phyloP scores from a whole-genome alignment of 208 protist species.

The Trypanosoma mega region DNA sequence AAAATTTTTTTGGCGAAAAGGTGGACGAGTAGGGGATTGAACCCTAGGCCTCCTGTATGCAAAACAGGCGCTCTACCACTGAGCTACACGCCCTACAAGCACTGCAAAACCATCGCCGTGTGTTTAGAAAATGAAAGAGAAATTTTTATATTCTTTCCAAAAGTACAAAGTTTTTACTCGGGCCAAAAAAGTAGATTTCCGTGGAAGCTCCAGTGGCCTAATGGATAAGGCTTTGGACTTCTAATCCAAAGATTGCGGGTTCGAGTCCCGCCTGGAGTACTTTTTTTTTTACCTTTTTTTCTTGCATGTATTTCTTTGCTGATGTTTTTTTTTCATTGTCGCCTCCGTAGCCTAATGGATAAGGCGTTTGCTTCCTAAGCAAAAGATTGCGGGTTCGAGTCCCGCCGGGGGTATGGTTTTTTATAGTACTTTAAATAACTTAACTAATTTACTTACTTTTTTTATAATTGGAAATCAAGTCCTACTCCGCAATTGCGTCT shows the following conservation, averaged over 20 bases:
- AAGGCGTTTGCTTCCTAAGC: constrained; percentile 91
- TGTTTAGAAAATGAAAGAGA: background rate
- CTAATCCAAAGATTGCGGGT: constrained; percentile 90
- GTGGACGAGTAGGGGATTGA: constrained; percentile 79
- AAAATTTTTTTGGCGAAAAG: no score
- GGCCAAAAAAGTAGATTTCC: background rate
- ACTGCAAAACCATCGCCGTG: background rate
- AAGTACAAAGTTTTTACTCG: background rate
- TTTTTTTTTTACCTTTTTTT: constrained; percentile 46
- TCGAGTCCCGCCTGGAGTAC: constrained; percentile 86
- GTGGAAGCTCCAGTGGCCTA: constrained; percentile 72
- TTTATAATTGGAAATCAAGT: no score
- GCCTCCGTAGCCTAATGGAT: constrained; percentile 84
- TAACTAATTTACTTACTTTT: background rate
- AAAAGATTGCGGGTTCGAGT: constrained; percentile 91
- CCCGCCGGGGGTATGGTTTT: constrained; percentile 74
- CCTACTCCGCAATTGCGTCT: no score
- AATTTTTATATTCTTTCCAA: background rate
- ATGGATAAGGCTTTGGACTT: constrained; percentile 88
- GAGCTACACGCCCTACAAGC: constrained; percentile 43
- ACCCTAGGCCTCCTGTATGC: constrained; percentile 86
- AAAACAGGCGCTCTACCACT: constrained; percentile 90
- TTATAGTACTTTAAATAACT: constrained; percentile 1
- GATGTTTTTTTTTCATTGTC: background rate
- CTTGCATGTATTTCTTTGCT: background rate